These are phyloP conservation scores for Crithidia sp. DNA, from an alignment of 208 protist species.

Conservation along the genomic window DNA sequence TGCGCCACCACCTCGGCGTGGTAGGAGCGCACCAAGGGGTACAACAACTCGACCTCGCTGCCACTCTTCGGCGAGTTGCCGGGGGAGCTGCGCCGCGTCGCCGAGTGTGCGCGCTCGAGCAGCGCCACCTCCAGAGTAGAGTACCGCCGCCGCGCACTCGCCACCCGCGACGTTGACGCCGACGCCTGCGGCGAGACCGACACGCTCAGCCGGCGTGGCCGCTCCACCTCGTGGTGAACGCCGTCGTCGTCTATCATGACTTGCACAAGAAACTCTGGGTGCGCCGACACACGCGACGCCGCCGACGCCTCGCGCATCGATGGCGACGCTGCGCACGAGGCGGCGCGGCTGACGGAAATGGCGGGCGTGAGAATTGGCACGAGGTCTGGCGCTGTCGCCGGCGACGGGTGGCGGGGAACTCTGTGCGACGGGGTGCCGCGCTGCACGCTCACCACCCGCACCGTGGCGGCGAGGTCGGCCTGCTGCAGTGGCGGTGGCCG, in stretches of 20 bases:
- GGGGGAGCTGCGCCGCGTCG: not conserved
- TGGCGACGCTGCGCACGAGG: not conserved
- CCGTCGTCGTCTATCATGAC: not conserved
- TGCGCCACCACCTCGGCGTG: constrained; percentile 33
- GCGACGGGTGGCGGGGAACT: not conserved
- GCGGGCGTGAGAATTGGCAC: constrained; percentile 1
- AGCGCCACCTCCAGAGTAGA: constrained; percentile 26
- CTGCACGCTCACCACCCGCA: not conserved
- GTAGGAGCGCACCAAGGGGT: constrained; percentile 36
- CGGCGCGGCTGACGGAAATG: not conserved
- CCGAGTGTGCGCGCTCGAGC: constrained; percentile 14
- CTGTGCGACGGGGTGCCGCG: not conserved
- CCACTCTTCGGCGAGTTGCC: constrained; percentile 3
- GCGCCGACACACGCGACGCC: not conserved
- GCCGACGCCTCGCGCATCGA: not conserved
- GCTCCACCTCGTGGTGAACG: not conserved
- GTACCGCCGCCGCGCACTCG: constrained; percentile 8
- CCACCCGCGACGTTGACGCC: not conserved
- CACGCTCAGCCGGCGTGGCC: not conserved
- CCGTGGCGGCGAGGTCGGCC: not conserved
- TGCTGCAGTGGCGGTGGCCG: constrained; percentile 9
- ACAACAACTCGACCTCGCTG: constrained; percentile 25
- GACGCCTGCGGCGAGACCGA: constrained; percentile 6
- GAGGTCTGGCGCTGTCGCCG: not conserved
- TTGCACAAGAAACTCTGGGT: not conserved